Conservation (phyloP, 352 stramenopile genomes). For the Phytophthora brassicae region DNA sequence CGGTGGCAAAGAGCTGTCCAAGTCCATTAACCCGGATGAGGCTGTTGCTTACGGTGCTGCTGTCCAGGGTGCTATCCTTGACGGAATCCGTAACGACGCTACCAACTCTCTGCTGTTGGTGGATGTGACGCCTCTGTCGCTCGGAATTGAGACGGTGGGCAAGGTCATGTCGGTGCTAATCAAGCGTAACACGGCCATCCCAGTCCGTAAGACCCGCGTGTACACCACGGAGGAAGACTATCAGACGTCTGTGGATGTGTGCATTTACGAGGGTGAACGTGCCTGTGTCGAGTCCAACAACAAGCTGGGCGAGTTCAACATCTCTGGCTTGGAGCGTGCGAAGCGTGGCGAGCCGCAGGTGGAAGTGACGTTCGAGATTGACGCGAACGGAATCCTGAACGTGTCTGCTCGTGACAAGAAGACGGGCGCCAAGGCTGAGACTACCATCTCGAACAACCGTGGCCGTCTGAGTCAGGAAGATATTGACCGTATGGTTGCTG, state of each 20-base stretch:
- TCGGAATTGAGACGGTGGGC: constrained; percentile 88
- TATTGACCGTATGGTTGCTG: constrained; percentile 71
- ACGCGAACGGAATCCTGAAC: constrained; percentile 93
- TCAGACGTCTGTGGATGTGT: constrained; percentile 87
- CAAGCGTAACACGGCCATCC: constrained; percentile 88
- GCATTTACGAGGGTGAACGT: constrained; percentile 89
- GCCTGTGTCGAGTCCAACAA: constrained; percentile 91
- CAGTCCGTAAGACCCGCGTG: constrained; percentile 77
- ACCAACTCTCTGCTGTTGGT: constrained; percentile 88
- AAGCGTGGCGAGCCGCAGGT: constrained; percentile 90
- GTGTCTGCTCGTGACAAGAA: constrained; percentile 89
- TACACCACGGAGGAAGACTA: constrained; percentile 75
- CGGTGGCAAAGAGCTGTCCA: constrained; percentile 64
- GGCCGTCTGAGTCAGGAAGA: constrained; percentile 68
- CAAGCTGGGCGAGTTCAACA: constrained; percentile 92
- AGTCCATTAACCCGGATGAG: constrained; percentile 81
- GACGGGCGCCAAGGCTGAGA: constrained; percentile 65
- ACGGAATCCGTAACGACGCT: constrained; percentile 70
- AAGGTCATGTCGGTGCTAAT: constrained; percentile 91
- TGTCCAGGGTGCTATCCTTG: constrained; percentile 64
- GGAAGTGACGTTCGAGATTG: constrained; percentile 90
- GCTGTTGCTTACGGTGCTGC: constrained; percentile 79
- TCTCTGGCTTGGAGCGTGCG: constrained; percentile 85
- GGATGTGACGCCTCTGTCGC: constrained; percentile 88
- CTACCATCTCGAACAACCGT: constrained; percentile 78